A percentile compares a stretch with the other conserved stretches of the same genome.
These are phyloP conservation scores for Vaccinium corymbosum DNA, from an alignment of 148 eudicot species.

Conservation along the genomic window DNA sequence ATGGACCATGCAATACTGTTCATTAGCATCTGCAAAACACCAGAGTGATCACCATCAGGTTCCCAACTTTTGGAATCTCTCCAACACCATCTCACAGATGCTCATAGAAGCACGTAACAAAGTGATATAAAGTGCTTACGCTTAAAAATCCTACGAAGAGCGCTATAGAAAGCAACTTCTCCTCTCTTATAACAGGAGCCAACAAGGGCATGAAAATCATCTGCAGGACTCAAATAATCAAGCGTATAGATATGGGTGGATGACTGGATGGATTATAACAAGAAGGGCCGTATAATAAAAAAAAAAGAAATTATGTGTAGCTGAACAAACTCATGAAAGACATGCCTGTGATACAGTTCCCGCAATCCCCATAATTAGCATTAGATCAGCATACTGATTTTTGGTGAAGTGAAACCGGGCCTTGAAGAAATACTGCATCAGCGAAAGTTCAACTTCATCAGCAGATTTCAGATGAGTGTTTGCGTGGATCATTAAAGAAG, in stretches of 20 bases:
- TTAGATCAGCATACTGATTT: constrained; percentile 66
- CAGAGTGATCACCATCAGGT: constrained; percentile 6
- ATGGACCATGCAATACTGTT: constrained; percentile 65
- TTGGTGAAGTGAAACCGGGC: constrained; percentile 73
- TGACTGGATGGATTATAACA: background rate
- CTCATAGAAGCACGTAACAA: background rate
- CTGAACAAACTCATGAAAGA: background rate
- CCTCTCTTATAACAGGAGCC: constrained; percentile 60
- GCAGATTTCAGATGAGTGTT: constrained; percentile 4
- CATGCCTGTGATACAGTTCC: constrained; percentile 67
- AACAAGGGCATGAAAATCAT: constrained; percentile 66
- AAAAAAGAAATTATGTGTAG: background rate
- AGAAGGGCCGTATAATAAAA: background rate
- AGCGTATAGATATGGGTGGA: background rate
- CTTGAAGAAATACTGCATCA: constrained; percentile 68
- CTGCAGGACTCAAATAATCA: constrained; percentile 35
- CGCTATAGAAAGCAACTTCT: constrained; percentile 40
- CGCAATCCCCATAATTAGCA: constrained; percentile 55
- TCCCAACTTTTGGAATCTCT: background rate
- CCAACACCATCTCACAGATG: background rate
- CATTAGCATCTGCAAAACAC: constrained; percentile 45
- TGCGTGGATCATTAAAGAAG: background rate
- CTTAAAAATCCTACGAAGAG: constrained; percentile 41
- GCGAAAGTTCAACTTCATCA: background rate
- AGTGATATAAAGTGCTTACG: constrained; percentile 30